These are phyloP conservation scores for Athelia sp. DNA, from an alignment of 1,284 basidiomycete genomes.

Conservation along the genomic window DNA sequence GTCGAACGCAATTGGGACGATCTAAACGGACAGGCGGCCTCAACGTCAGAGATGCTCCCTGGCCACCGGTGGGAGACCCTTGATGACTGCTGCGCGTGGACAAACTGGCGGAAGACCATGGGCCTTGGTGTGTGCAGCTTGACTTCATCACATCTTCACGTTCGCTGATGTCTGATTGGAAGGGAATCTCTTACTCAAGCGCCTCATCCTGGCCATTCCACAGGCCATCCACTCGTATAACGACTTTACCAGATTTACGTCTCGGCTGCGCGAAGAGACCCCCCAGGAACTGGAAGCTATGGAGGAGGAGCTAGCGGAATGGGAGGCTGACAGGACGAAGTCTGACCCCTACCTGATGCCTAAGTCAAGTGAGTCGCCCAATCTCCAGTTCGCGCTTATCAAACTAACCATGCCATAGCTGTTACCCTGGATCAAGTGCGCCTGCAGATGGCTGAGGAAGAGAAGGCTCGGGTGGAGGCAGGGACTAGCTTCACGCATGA, in stretches of 20 bases:
- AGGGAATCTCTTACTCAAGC: conserved; percentile 1
- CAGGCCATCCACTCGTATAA: conserved; percentile 2
- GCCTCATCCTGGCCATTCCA: background rate
- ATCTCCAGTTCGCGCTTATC: no score
- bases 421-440: conserved; percentile 9
- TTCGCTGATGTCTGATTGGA: conserved; percentile 11
- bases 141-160: conserved; percentile 12
- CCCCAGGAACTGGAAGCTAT: conserved; percentile 8
- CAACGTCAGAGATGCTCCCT: conserved; percentile 10
- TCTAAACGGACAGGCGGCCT: conserved; percentile 3
- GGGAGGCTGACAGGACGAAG: conserved; percentile 15
- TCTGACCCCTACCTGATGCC: conserved; percentile 16
- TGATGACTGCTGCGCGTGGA: conserved; percentile 7
- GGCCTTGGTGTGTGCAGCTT: conserved; percentile 11
- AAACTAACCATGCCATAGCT: no score
- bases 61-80: conserved; percentile 9
- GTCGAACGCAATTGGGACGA: conserved; percentile 10
- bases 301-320: conserved; percentile 14
- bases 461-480: background rate
- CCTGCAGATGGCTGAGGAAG: conserved; percentile 9
- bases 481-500: conserved; percentile 1
- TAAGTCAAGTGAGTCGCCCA: conserved; percentile 3
- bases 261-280: conserved; percentile 1
- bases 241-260: conserved; percentile 7
- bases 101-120: conserved; percentile 8